Conservation (phyloP, 371 early-diverging fungal species). For the Mucor mucedo region DNA sequence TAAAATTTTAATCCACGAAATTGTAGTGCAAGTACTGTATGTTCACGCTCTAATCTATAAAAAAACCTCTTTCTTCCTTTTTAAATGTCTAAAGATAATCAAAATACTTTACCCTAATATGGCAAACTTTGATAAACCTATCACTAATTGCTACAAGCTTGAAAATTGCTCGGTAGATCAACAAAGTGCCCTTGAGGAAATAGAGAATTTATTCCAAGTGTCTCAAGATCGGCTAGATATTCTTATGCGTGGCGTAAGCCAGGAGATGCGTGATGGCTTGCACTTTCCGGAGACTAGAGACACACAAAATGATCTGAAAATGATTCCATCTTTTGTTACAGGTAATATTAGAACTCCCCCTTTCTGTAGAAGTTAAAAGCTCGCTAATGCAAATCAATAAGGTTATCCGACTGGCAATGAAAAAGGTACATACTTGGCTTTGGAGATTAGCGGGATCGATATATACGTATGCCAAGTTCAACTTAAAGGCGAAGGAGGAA, state of each 20-base stretch:
- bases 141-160: too few relatives aligned
- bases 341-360: constrained; percentile 25
- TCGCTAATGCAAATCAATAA: constrained; percentile 5
- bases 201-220: constrained; percentile 36
- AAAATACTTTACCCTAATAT: background rate
- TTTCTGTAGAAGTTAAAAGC: background rate
- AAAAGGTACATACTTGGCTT: constrained; percentile 84
- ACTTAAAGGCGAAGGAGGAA: constrained; percentile 55
- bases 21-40: background rate
- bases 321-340: constrained; percentile 55
- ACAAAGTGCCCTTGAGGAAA: constrained; percentile 17
- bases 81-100: background rate
- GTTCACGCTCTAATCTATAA: background rate
- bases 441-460: constrained; percentile 89
- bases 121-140: too few relatives aligned
- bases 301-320: constrained; percentile 40
- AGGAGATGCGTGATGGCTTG: constrained; percentile 51
- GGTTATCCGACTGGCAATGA: constrained; percentile 83
- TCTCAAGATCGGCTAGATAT: constrained; percentile 34
- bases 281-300: background rate
- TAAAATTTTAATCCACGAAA: too few relatives aligned
- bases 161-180: background rate
- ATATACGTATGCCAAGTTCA: constrained; percentile 57
- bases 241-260: constrained; percentile 34
- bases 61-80: background rate